Conservation (phyloP, 768 basidiomycete species). For the Termitomyces sp. region DNA sequence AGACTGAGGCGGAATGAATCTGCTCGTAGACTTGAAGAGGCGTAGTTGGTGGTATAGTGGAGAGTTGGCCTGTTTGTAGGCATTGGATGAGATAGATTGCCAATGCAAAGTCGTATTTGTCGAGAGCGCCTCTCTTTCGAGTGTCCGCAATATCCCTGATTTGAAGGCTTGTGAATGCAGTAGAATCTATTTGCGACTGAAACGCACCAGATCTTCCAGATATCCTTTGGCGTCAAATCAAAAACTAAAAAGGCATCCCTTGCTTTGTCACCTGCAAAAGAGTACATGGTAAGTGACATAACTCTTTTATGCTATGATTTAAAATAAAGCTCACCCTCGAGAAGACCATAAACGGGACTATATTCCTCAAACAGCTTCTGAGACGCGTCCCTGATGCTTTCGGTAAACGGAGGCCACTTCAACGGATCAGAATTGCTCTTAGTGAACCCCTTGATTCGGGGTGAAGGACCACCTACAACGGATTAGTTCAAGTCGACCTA, state of each 20-base stretch:
- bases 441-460: conserved; percentile 28
- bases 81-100: conserved; percentile 63
- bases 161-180: neutral
- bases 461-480: conserved; percentile 49
- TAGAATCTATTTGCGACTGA: neutral
- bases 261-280: conserved; percentile 48
- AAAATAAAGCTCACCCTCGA: conserved; percentile 40
- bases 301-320: neutral
- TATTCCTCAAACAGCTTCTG: conserved; percentile 47
- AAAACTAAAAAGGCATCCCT: conserved; percentile 63
- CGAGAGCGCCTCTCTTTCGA: conserved; percentile 54
- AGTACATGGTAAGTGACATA: neutral
- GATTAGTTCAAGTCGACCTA: conserved; percentile 3
- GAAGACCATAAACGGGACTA: conserved; percentile 48
- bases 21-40: conserved; percentile 28
- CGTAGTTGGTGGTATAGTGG: conserved; percentile 26
- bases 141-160: conserved; percentile 62
- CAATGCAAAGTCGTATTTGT: conserved; percentile 64
- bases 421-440: conserved; percentile 1
- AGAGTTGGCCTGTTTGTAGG: conserved; percentile 30
- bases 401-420: conserved; percentile 42
- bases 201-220: conserved; percentile 59
- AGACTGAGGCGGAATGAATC: conserved; percentile 15
- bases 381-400: conserved; percentile 53
- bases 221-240: conserved; percentile 51